Evolutionary conservation across 257 asterid genomes (phyloP).

Genomic region (Linaria vulgaris): DNA sequence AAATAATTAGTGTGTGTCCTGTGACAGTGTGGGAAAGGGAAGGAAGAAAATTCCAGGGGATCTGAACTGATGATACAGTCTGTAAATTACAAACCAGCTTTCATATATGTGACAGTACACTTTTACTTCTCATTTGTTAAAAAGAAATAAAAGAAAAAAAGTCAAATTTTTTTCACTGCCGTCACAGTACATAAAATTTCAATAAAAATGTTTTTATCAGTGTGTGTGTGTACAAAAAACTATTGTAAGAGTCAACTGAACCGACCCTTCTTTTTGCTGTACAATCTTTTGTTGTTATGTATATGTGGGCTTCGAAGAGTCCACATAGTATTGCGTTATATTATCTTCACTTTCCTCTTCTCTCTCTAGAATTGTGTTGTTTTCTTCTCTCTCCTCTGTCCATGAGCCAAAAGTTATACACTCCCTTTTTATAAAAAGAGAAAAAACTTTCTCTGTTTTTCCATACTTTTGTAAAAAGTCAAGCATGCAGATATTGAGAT

Average conservation of each 20-base stretch:
- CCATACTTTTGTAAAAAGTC: slow-evolving; percentile 41
- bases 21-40: slow-evolving; percentile 12
- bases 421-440: background rate
- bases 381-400: background rate
- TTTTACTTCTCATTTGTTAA: background rate
- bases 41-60: slow-evolving; percentile 27
- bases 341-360: slow-evolving; percentile 18
- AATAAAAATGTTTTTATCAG: background rate
- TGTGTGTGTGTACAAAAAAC: no score
- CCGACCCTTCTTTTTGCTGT: slow-evolving; percentile 31
- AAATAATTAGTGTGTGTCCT: background rate
- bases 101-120: background rate
- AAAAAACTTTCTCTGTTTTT: slow-evolving; percentile 3
- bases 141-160: slow-evolving; percentile 2
- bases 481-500: slow-evolving; percentile 61
- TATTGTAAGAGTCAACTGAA: slow-evolving; percentile 44
- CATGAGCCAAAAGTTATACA: background rate
- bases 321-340: slow-evolving; percentile 40
- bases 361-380: slow-evolving; percentile 10
- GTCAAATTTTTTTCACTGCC: slow-evolving; percentile 33
- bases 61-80: slow-evolving; percentile 24
- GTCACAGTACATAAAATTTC: slow-evolving; percentile 21
- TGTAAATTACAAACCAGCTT: background rate
- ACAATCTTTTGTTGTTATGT: slow-evolving; percentile 28
- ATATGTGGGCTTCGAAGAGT: slow-evolving; percentile 48